phyloP scores from a whole-genome alignment of 805 yeast species.

The Scheffersomyces stipitis region DNA sequence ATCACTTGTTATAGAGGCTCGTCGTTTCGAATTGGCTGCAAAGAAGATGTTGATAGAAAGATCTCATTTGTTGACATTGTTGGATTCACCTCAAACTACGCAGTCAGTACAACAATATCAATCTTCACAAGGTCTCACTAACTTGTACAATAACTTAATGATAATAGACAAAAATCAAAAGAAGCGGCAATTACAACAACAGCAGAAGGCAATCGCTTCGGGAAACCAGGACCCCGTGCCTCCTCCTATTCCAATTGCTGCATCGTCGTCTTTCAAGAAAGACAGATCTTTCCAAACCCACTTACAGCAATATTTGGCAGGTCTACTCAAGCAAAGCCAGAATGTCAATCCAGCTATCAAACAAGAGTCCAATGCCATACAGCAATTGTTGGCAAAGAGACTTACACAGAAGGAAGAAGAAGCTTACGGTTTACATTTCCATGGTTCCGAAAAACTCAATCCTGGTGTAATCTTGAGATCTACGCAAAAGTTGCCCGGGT shows the following conservation, averaged over 20 bases:
- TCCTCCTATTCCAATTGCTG: slow-evolving; percentile 57
- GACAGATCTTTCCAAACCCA: slow-evolving; percentile 46
- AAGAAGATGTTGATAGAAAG: slow-evolving; percentile 85
- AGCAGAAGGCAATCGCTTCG: slow-evolving; percentile 12
- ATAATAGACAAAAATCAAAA: slow-evolving; percentile 61
- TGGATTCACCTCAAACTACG: slow-evolving; percentile 84
- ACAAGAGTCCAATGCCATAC: slow-evolving; percentile 39
- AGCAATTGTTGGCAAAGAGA: slow-evolving; percentile 49
- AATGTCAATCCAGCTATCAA: slow-evolving; percentile 22
- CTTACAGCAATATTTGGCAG: slow-evolving; percentile 42
- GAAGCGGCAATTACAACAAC: slow-evolving; percentile 48
- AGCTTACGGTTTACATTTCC: slow-evolving; percentile 79
- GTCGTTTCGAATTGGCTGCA: slow-evolving; percentile 88
- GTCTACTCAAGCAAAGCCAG: slow-evolving; percentile 35
- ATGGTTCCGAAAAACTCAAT: slow-evolving; percentile 61
- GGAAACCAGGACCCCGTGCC: slow-evolving; percentile 48
- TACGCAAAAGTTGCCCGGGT: slow-evolving; percentile 44
- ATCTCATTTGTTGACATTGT: slow-evolving; percentile 67
- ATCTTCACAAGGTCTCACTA: slow-evolving; percentile 87
- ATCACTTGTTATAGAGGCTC: slow-evolving; percentile 86
- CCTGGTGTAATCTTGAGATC: slow-evolving; percentile 88
- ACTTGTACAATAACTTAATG: slow-evolving; percentile 77
- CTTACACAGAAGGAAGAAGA: slow-evolving; percentile 78
- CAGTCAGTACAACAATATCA: slow-evolving; percentile 74
- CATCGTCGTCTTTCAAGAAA: slow-evolving; percentile 48